These are phyloP conservation scores for Cyberlindnera subsufficiens DNA, from an alignment of 805 yeast species.

Conservation along the genomic window DNA sequence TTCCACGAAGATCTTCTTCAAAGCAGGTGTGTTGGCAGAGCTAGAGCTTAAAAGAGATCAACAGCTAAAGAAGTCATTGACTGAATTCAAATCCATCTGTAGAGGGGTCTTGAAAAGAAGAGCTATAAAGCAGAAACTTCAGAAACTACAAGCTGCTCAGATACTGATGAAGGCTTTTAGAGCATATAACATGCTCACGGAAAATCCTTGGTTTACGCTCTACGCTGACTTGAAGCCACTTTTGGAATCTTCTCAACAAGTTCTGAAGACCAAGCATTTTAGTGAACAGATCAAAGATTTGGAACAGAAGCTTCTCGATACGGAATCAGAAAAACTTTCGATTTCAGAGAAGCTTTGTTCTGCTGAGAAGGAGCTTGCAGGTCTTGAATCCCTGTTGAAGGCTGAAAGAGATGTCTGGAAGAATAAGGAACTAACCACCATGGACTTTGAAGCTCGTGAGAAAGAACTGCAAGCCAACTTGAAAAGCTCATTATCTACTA, in stretches of 20 bases:
- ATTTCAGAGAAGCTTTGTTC: conserved; percentile 24
- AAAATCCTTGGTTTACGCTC: conserved; percentile 77
- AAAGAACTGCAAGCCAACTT: conserved; percentile 23
- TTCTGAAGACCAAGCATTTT: conserved; percentile 50
- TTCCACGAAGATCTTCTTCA: conserved; percentile 86
- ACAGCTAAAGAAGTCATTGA: conserved; percentile 47
- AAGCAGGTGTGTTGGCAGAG: conserved; percentile 92
- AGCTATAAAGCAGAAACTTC: conserved; percentile 40
- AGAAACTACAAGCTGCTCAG: conserved; percentile 63
- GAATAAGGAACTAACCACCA: conserved; percentile 42
- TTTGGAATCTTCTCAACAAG: conserved; percentile 56
- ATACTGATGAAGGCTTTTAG: conserved; percentile 58
- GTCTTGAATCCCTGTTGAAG: conserved; percentile 28
- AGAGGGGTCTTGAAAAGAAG: conserved; percentile 61
- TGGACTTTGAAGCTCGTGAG: conserved; percentile 37
- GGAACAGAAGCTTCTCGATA: conserved; percentile 38
- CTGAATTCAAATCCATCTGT: conserved; percentile 55
- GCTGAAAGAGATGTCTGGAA: conserved; percentile 37
- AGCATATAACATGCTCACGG: conserved; percentile 39
- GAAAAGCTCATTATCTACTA: conserved; percentile 18
- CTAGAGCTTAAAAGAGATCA: conserved; percentile 75
- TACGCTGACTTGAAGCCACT: conserved; percentile 71
- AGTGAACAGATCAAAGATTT: conserved; percentile 49
- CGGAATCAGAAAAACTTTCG: conserved; percentile 26
- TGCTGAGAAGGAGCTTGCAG: conserved; percentile 24